Evolutionary conservation across 2,329 filamentous ascomycete species (phyloP).

Genomic region (Venturia aucupariae): DNA sequence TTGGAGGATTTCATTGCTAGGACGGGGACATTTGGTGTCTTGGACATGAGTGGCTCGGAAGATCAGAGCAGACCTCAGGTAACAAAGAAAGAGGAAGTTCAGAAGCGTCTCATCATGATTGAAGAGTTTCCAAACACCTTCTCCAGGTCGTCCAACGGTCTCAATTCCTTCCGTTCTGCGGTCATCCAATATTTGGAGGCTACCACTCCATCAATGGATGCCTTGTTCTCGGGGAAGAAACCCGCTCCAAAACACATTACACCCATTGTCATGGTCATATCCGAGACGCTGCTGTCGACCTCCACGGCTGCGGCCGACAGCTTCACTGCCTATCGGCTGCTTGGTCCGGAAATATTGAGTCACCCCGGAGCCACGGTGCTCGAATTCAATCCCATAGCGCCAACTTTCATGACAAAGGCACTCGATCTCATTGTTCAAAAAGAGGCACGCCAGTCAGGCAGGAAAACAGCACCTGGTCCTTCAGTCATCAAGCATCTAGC

Average conservation of each 20-base stretch:
- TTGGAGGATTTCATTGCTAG: slow-evolving; percentile 89
- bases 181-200: slow-evolving; percentile 66
- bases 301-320: slow-evolving; percentile 79
- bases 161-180: slow-evolving; percentile 55
- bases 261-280: slow-evolving; percentile 82
- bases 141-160: slow-evolving; percentile 32
- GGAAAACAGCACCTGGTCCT: slow-evolving; percentile 61
- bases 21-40: slow-evolving; percentile 67
- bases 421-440: slow-evolving; percentile 75
- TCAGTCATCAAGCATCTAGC: slow-evolving; percentile 69
- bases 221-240: slow-evolving; percentile 28
- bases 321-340: slow-evolving; percentile 81
- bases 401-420: slow-evolving; percentile 76
- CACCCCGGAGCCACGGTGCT: slow-evolving; percentile 73
- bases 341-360: slow-evolving; percentile 76
- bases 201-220: slow-evolving; percentile 48
- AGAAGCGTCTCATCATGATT: slow-evolving; percentile 29
- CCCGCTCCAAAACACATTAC: slow-evolving; percentile 40
- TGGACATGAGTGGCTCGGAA: slow-evolving; percentile 39
- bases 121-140: slow-evolving; percentile 45
- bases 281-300: slow-evolving; percentile 79
- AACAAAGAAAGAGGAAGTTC: slow-evolving; percentile 15
- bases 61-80: not conserved
- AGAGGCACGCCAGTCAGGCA: slow-evolving; percentile 69
- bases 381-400: slow-evolving; percentile 88